phyloP scores from a whole-genome alignment of 371 early-diverging fungal species.

The Nematocida displodere region DNA sequence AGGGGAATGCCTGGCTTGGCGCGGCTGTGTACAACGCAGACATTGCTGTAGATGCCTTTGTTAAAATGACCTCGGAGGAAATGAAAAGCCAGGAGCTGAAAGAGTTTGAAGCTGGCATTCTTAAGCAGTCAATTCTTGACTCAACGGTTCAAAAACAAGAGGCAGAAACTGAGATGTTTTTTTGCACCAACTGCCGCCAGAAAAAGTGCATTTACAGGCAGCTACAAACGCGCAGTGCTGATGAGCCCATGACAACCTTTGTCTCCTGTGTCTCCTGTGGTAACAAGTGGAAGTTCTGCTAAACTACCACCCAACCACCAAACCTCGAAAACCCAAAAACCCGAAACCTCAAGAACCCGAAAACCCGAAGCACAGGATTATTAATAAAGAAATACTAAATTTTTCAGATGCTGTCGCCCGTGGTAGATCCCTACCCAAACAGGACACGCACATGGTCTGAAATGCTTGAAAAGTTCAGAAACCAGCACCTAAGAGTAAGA shows the following conservation, averaged over 20 bases:
- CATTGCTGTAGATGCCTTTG: slow-evolving; percentile 57
- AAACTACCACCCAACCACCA: neutral
- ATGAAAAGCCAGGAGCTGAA: slow-evolving; percentile 63
- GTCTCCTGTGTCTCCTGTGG: slow-evolving; percentile 64
- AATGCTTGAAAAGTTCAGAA: neutral
- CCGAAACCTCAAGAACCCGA: no score
- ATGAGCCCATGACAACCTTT: slow-evolving; percentile 67
- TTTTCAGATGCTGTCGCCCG: neutral
- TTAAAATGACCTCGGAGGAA: slow-evolving; percentile 61
- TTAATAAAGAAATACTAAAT: neutral
- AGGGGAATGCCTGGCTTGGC: slow-evolving; percentile 59
- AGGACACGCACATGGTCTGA: neutral
- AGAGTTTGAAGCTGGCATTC: slow-evolving; percentile 56
- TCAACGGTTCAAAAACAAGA: slow-evolving; percentile 58
- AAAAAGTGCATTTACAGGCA: slow-evolving; percentile 65
- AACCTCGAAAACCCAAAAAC: no score
- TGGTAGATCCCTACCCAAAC: neutral
- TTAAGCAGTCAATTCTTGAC: slow-evolving; percentile 57
- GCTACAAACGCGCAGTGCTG: slow-evolving; percentile 66
- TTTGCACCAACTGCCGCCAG: slow-evolving; percentile 64
- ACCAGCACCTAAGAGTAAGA: no score
- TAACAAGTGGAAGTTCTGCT: slow-evolving; percentile 65
- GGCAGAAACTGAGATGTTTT: slow-evolving; percentile 66
- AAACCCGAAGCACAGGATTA: no score
- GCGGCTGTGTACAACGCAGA: slow-evolving; percentile 57